Evolutionary conservation across 2,329 filamentous ascomycete species (phyloP).

Genomic region (Ophiocordyceps robertsii): DNA sequence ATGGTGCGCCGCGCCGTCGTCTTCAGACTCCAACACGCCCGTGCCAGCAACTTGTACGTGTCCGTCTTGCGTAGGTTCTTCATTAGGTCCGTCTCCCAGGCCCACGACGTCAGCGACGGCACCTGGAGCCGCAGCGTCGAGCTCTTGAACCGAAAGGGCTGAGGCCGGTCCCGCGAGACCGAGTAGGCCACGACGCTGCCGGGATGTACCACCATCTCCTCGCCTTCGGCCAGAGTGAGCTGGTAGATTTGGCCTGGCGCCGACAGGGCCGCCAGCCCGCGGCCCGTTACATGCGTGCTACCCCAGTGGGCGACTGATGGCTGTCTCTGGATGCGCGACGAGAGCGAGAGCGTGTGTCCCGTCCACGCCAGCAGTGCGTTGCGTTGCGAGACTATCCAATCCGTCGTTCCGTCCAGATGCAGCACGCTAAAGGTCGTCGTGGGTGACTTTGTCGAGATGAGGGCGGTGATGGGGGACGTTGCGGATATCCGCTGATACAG

Average conservation of each 20-base stretch:
- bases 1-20: constrained; percentile 71
- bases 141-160: constrained; percentile 74
- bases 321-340: constrained; percentile 59
- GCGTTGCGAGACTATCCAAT: constrained; percentile 87
- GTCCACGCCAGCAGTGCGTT: constrained; percentile 93
- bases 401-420: constrained; percentile 81
- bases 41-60: constrained; percentile 57
- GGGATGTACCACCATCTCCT: constrained; percentile 85
- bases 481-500: constrained; percentile 86
- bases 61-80: constrained; percentile 56
- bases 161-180: constrained; percentile 57
- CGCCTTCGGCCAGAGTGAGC: constrained; percentile 64
- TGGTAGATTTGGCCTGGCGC: constrained; percentile 86
- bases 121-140: constrained; percentile 68
- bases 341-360: constrained; percentile 67
- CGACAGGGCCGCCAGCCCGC: constrained; percentile 72
- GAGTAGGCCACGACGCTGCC: constrained; percentile 87
- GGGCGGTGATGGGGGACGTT: constrained; percentile 72
- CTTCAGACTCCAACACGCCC: constrained; percentile 53
- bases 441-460: constrained; percentile 78
- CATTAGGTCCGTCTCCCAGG: constrained; percentile 63
- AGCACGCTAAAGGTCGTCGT: constrained; percentile 79
- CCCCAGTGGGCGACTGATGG: constrained; percentile 84
- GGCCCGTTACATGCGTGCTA: constrained; percentile 73
- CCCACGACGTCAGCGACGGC: constrained; percentile 49